phyloP scores from a whole-genome alignment of 2,329 filamentous ascomycete species.

The Dothistroma pini region DNA sequence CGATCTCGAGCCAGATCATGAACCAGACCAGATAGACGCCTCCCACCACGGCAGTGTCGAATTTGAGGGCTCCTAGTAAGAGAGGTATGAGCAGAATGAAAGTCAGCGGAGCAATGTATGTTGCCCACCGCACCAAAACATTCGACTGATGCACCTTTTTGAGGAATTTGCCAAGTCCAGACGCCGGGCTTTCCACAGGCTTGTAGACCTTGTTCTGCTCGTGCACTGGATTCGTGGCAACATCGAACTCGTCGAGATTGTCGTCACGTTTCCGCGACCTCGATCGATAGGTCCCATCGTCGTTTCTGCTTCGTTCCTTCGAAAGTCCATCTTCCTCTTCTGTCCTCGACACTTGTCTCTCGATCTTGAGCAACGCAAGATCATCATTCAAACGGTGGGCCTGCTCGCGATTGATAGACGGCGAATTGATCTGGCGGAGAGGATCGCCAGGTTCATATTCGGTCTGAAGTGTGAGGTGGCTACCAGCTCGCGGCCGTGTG shows the following conservation, averaged over 20 bases:
- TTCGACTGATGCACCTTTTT: slow-evolving; percentile 63
- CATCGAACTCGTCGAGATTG: slow-evolving; percentile 63
- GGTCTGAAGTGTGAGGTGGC: slow-evolving; percentile 47
- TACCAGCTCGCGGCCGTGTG: slow-evolving; percentile 27
- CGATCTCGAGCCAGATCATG: slow-evolving; percentile 87
- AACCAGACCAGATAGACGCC: slow-evolving; percentile 85
- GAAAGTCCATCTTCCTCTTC: slow-evolving; percentile 33
- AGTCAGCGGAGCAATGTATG: slow-evolving; percentile 65
- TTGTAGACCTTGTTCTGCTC: slow-evolving; percentile 63
- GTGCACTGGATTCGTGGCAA: slow-evolving; percentile 65
- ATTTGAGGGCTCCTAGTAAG: slow-evolving; percentile 60
- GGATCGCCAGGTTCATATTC: slow-evolving; percentile 34
- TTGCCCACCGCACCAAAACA: slow-evolving; percentile 65
- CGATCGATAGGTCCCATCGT: slow-evolving; percentile 48
- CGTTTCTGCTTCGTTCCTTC: slow-evolving; percentile 29
- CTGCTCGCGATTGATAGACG: slow-evolving; percentile 57
- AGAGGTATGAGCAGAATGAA: slow-evolving; percentile 64
- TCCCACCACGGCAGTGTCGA: slow-evolving; percentile 56
- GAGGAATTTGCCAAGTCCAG: slow-evolving; percentile 60
- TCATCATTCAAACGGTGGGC: slow-evolving; percentile 63
- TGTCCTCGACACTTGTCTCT: slow-evolving; percentile 54
- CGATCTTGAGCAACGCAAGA: slow-evolving; percentile 60
- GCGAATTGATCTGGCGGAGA: slow-evolving; percentile 41
- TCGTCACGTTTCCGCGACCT: slow-evolving; percentile 52
- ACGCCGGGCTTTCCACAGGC: slow-evolving; percentile 60